A percentile compares a stretch with the other conserved stretches of the same genome.
These are phyloP conservation scores for Eucalyptus camaldulensis DNA, from an alignment of 345 rosid species.

Conservation along the genomic window DNA sequence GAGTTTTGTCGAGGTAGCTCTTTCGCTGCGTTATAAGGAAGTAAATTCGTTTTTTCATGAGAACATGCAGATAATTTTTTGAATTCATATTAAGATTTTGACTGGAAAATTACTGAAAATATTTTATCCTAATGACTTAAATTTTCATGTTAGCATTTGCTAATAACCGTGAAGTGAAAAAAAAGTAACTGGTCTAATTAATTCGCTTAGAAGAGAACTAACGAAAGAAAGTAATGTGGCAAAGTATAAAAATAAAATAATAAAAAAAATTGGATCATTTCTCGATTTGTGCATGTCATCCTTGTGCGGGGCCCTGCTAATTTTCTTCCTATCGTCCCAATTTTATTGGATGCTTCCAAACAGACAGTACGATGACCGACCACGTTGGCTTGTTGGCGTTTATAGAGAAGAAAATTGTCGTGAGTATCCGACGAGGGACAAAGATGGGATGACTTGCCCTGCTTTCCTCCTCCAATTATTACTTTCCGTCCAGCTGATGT, in stretches of 20 bases:
- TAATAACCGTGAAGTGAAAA: neutral
- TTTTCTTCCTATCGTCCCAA: neutral
- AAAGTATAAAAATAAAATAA: neutral
- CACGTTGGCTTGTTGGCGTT: neutral
- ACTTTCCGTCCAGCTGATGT: too few relatives aligned
- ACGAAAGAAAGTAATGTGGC: neutral
- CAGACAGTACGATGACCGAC: neutral
- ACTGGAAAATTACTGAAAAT: neutral
- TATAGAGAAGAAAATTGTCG: neutral
- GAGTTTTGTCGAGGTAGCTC: neutral
- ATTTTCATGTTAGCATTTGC: neutral
- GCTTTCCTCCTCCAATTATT: too few relatives aligned
- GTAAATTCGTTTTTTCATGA: neutral
- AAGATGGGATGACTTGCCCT: too few relatives aligned
- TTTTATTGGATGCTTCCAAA: neutral
- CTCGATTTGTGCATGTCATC: neutral
- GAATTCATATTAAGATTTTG: neutral
- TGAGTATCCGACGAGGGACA: too few relatives aligned
- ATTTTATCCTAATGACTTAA: neutral
- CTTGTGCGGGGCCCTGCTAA: neutral
- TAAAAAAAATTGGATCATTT: neutral
- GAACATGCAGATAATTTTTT: neutral
- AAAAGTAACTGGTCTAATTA: neutral
- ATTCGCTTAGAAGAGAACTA: neutral
- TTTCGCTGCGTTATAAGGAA: neutral